A percentile compares a stretch with the other conserved stretches of the same genome.
Conservation (phyloP, 2,329 filamentous ascomycete genomes). For the Colletotrichum karsti region DNA sequence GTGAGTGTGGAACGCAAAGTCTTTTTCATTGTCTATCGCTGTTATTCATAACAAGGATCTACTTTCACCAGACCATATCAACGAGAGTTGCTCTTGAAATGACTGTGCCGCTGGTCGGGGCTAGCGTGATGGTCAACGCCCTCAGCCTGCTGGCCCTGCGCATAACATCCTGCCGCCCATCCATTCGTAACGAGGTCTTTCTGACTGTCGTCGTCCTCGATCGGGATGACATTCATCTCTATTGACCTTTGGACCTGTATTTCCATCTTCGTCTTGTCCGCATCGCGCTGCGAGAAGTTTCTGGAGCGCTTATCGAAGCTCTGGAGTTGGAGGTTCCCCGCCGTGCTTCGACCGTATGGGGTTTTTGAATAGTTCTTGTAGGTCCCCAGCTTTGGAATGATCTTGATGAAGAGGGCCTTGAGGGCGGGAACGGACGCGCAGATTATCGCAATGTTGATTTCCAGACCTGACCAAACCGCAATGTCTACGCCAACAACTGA, state of each 20-base stretch:
- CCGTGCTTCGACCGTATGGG: not conserved
- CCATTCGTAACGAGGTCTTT: not conserved
- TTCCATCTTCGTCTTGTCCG: not conserved
- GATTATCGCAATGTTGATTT: constrained; percentile 43
- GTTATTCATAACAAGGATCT: too few species aligned
- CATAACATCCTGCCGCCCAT: not conserved
- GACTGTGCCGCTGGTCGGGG: too few species aligned
- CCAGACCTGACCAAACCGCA: constrained; percentile 38
- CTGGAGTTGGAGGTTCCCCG: not conserved
- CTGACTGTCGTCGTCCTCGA: not conserved
- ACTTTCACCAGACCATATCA: too few species aligned
- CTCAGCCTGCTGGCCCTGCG: not conserved
- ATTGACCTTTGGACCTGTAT: not conserved
- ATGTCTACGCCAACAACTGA: not conserved
- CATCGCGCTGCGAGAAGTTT: not conserved
- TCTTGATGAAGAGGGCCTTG: constrained; percentile 39
- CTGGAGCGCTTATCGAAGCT: not conserved
- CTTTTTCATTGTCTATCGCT: too few species aligned
- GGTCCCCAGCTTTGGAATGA: constrained; percentile 29
- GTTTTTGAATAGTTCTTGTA: constrained; percentile 6
- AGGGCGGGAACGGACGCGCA: constrained; percentile 43
- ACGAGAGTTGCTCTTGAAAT: too few species aligned
- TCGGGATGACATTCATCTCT: not conserved
- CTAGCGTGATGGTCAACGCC: too few species aligned
- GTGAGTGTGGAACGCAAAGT: too few species aligned